Conservation (phyloP, 164 flowering plant species). For the Stephania yunnanensis region DNA sequence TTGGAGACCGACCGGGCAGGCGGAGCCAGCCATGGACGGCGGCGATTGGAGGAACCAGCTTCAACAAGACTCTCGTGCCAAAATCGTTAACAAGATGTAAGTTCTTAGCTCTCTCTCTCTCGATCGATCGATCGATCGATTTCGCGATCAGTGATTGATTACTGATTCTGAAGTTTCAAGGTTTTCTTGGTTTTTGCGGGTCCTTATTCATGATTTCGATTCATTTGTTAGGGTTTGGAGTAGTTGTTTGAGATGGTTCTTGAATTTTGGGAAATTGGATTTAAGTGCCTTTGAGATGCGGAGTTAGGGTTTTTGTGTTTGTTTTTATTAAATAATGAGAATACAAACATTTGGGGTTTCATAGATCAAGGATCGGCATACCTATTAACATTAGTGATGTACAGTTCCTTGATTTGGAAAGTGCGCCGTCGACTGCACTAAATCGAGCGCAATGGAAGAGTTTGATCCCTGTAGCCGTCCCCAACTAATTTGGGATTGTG, state of each 20-base stretch:
- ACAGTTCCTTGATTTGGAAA: too few species aligned
- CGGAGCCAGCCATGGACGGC: conserved; percentile 19
- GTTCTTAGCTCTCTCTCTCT: not conserved
- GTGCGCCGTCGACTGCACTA: too few species aligned
- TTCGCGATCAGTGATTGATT: not conserved
- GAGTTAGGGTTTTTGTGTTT: not conserved
- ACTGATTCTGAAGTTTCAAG: not conserved
- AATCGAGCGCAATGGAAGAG: too few species aligned
- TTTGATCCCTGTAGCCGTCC: too few species aligned
- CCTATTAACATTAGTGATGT: too few species aligned
- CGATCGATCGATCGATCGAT: not conserved
- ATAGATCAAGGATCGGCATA: not conserved
- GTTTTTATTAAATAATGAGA: not conserved
- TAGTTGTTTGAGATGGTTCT: not conserved
- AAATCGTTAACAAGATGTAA: conserved; percentile 34
- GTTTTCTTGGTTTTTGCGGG: not conserved
- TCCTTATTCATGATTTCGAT: not conserved
- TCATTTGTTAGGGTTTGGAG: not conserved
- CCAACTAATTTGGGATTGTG: too few species aligned
- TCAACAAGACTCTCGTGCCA: conserved; percentile 26
- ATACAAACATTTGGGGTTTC: not conserved
- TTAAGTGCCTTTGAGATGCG: not conserved
- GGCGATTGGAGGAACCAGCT: conserved; percentile 36
- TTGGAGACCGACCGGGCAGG: not conserved
- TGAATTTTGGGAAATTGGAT: not conserved